Evolutionary conservation across 1,139 yeast species (phyloP), one percentile per base, ranked within the genome.

Genomic region (Pichia sp.): DNA sequence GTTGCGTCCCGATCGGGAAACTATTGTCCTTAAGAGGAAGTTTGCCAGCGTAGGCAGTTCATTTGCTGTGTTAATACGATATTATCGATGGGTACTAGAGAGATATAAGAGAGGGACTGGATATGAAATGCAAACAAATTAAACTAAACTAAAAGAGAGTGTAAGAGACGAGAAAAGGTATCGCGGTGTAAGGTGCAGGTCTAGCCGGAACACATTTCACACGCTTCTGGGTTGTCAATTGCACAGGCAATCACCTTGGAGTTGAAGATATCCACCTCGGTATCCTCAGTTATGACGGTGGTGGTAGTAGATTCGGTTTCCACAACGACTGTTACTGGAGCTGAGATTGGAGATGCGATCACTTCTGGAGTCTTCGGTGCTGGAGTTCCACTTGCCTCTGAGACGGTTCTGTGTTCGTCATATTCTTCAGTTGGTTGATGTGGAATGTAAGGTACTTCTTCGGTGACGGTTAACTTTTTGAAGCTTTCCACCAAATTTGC

Each of bases 151-250:
- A 28, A 35, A 19, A 16, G 15, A 22, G 17, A 20, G 27, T 16
- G 13, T 13, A 22, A 28, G 16, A 24, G 13, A 18, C n/a, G n/a
- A n/a, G n/a, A n/a, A n/a, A n/a, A n/a, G n/a, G n/a, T n/a, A n/a
- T 21, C 8, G 26, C 3, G 4, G 13, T 27, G n/a, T n/a, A n/a
- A 18, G 14, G 14, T 5, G 13, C 16, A 1, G 9, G 13, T 29
- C 33, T 68, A 91, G 68, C 97, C 97, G 45, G 97, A 88, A 70
- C 98, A 91, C 98, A 91, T 91, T 58, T 91, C 91, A 66, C 98
- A 91, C 32, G 97, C 77, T 64, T 85, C 97, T 42, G 96, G 96
- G 67, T 91, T 91, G 60, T 83, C 78, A 60, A 91, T 87, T 38
- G 97, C 94, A 69, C 98, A 91, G 29, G 96, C 96, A 64, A 91